Evolutionary conservation across 202 grass and related monocot genomes (phyloP), one percentile per base, ranked within the genome.

Genomic region (Alloteropsis angusta): DNA sequence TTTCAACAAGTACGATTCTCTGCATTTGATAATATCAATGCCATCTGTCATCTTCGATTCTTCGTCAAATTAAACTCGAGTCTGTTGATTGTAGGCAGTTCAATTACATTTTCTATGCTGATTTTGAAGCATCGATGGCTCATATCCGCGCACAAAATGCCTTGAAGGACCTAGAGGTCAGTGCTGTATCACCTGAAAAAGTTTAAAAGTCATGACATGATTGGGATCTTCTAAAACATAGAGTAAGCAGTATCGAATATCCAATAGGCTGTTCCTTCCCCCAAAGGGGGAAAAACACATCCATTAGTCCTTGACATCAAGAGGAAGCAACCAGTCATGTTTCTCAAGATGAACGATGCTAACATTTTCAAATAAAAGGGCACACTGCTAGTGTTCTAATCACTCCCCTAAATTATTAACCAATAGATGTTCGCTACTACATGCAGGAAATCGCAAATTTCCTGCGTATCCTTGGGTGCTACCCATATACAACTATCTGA

Each of bases 81-180:
- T 19, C 3, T 41, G 16, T 35, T 74, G 18, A 39, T 34, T 21
- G 11, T 57, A 93, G 84, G 85, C 84, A 69, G 52, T 90, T 90
- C 50, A 81, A 90, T 49, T 93, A 88, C 78, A 85, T 84, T 75
- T 79, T 93, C 79, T 86, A 84, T 36, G 41, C 82, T 14, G 91
- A 93, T 52, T 93, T 93, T 17, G 53, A 90, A 73, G 85, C 88
- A 18, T 93, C 91, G 3, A 77, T 83, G 56, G 58, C 87, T 15
- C 87, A 93, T 60, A 32, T 66, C 7, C 68, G 60, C 32, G 82
- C 76, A 18, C 88, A 90, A 75, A 91, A 85, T 84, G 85, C 81
- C 49, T 52, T 91, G 65, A 79, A 32, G 37, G 65, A 85, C 65
- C 80, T 87, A n/a, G 57, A 87, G 80, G 84, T 81, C 17, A 78